Conservation (phyloP, 2,329 filamentous ascomycete genomes). For the Trichophyton simii region DNA sequence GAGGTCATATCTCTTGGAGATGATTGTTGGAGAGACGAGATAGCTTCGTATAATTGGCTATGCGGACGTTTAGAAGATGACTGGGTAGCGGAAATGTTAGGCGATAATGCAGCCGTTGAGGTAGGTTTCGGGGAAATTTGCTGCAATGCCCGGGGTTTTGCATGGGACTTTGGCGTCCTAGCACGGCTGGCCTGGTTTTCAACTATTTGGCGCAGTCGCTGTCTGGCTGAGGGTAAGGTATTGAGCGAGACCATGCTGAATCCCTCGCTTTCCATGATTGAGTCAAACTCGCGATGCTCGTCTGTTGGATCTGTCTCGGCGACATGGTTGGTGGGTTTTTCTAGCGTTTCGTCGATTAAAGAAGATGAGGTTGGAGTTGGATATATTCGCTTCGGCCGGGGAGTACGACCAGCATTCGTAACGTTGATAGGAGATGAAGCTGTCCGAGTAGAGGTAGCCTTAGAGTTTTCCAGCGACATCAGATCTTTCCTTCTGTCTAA, state of each 20-base stretch:
- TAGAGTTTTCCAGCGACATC: constrained; percentile 26
- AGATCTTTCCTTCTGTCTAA: constrained; percentile 16
- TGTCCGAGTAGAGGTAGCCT: constrained; percentile 19
- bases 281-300: constrained; percentile 39
- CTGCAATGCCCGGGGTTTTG: not conserved
- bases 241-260: constrained; percentile 47
- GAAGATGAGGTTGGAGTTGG: constrained; percentile 32
- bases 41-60: constrained; percentile 1
- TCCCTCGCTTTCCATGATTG: constrained; percentile 45
- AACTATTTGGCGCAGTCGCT: constrained; percentile 13
- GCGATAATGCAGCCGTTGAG: not conserved
- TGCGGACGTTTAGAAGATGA: not conserved
- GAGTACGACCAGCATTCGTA: constrained; percentile 23
- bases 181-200: constrained; percentile 1
- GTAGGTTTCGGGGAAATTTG: not conserved
- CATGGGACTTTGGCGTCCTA: not conserved
- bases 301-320: constrained; percentile 23
- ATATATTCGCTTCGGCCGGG: constrained; percentile 23
- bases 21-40: not conserved
- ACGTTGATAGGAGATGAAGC: constrained; percentile 24
- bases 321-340: constrained; percentile 12
- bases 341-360: constrained; percentile 20
- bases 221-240: constrained; percentile 39
- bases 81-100: not conserved
- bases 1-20: not conserved